Evolutionary conservation across 306 rosid genomes (phyloP).

Genomic region (Prunus kanzakura): DNA sequence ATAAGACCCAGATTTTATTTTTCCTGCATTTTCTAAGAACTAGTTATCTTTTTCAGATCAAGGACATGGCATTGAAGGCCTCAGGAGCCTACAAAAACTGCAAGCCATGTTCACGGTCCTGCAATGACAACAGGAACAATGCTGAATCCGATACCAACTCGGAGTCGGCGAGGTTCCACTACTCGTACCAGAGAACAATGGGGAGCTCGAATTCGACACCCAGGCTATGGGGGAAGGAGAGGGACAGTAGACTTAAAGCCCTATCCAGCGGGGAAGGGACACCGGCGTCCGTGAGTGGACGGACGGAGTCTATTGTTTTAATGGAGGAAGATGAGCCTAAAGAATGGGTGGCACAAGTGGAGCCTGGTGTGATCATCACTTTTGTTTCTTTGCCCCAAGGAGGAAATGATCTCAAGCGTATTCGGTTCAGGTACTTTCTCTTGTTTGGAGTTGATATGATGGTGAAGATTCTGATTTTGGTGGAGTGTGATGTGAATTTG

Average conservation of each 20-base stretch:
- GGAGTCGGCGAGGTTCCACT: constrained; percentile 74
- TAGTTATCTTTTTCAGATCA: constrained; percentile 54
- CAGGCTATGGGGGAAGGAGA: constrained; percentile 81
- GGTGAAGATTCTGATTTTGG: constrained; percentile 21
- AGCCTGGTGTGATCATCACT: constrained; percentile 97
- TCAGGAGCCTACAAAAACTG: constrained; percentile 93
- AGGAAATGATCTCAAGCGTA: constrained; percentile 93
- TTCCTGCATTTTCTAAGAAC: background rate
- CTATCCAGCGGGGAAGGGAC: constrained; percentile 93
- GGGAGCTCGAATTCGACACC: constrained; percentile 91
- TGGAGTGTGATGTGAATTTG: constrained; percentile 17
- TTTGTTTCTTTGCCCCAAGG: constrained; percentile 90
- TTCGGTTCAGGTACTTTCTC: constrained; percentile 82
- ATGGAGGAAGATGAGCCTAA: constrained; percentile 94
- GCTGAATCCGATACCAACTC: constrained; percentile 78
- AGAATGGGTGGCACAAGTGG: constrained; percentile 98
- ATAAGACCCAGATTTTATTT: background rate
- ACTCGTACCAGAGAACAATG: constrained; percentile 56
- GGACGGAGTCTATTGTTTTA: constrained; percentile 71
- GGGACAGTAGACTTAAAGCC: constrained; percentile 74
- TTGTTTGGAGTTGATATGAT: constrained; percentile 30
- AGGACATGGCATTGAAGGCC: constrained; percentile 95
- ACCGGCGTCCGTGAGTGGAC: constrained; percentile 86
- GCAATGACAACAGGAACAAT: constrained; percentile 42
- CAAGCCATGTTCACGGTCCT: constrained; percentile 86